These are phyloP conservation scores for Amanita phalloides DNA, from an alignment of 768 basidiomycete genomes.

Conservation along the genomic window DNA sequence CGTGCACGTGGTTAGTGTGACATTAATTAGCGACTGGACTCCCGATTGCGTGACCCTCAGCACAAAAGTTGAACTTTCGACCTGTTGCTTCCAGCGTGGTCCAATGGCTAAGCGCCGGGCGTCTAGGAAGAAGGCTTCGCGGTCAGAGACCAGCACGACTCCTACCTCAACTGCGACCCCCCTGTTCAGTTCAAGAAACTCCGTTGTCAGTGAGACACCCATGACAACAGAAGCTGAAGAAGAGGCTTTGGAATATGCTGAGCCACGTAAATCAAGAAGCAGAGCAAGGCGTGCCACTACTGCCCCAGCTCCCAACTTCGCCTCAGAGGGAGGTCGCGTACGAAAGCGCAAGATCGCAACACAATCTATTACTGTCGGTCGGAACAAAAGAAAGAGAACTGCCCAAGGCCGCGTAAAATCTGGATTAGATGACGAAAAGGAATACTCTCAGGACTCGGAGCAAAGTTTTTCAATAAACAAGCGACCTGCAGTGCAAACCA, in stretches of 20 bases:
- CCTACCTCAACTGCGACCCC: constrained; percentile 29
- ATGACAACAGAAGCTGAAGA: constrained; percentile 21
- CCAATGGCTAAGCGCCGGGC: constrained; percentile 3
- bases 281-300: constrained; percentile 16
- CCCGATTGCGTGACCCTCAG: not conserved
- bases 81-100: constrained; percentile 1
- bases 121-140: not conserved
- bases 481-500: constrained; percentile 12
- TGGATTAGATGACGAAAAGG: not conserved
- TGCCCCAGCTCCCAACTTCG: constrained; percentile 13
- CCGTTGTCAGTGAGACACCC: constrained; percentile 23
- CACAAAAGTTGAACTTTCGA: constrained; percentile 9
- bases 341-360: constrained; percentile 24
- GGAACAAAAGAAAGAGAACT: constrained; percentile 12
- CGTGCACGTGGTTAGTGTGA: constrained; percentile 4
- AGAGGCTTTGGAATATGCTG: constrained; percentile 12
- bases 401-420: constrained; percentile 13
- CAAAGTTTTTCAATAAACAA: not conserved
- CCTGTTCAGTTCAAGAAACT: constrained; percentile 35
- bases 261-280: constrained; percentile 7
- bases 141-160: not conserved
- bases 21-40: not conserved
- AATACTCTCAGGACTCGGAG: not conserved
- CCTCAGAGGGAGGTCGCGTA: constrained; percentile 12
- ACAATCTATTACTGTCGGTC: constrained; percentile 22